Percentiles rank a stretch among this genome's conserved stretches.
phyloP scores from a whole-genome alignment of 2,329 filamentous ascomycete species.

The Bipolaris victoriae region DNA sequence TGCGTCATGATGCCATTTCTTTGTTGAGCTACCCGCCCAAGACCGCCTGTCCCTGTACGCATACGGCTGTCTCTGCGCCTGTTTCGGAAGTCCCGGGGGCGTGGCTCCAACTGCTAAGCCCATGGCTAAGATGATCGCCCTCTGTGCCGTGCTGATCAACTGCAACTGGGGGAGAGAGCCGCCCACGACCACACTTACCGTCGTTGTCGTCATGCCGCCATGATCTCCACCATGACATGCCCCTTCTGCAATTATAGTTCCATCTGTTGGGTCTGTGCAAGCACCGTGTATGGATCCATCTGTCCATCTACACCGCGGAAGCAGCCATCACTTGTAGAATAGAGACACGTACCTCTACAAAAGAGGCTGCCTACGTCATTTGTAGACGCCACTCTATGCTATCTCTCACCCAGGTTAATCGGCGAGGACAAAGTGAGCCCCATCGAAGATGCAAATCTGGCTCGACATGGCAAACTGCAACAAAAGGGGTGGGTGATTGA shows the following conservation, averaged over 20 bases:
- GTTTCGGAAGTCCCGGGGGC: conserved; percentile 14
- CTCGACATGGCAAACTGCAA: background rate
- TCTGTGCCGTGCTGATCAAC: conserved; percentile 24
- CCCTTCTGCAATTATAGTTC: background rate
- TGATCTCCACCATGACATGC: conserved; percentile 18
- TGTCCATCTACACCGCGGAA: background rate
- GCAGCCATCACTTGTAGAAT: conserved; percentile 4
- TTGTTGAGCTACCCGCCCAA: background rate
- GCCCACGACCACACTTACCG: conserved; percentile 11
- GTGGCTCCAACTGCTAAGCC: conserved; percentile 11
- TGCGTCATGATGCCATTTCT: background rate
- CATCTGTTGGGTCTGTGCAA: conserved; percentile 1
- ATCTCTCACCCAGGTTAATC: background rate
- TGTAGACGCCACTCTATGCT: conserved; percentile 16
- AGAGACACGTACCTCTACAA: conserved; percentile 8
- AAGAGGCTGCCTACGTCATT: conserved; percentile 23
- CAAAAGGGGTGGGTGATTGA: background rate
- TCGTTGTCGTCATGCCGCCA: conserved; percentile 33
- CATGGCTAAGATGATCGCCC: conserved; percentile 8
- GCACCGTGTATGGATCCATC: background rate
- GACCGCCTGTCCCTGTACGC: background rate
- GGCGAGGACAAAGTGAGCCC: background rate
- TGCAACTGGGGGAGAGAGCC: conserved; percentile 20
- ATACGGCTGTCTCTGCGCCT: background rate
- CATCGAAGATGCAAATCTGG: conserved; percentile 5